Evolutionary conservation across 176 grass and related monocot species (phyloP).

Genomic region (Carex scoparia): DNA sequence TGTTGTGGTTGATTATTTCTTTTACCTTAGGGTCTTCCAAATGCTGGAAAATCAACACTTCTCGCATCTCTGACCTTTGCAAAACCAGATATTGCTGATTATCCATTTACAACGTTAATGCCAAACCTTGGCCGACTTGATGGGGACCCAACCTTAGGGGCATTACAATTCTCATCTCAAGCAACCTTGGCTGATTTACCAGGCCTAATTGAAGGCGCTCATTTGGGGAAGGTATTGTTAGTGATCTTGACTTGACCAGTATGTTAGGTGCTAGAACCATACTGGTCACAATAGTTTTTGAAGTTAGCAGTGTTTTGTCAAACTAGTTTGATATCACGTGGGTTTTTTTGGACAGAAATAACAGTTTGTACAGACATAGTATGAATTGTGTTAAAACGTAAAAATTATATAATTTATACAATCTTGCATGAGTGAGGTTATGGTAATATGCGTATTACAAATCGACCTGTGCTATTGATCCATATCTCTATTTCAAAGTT

Average conservation of each 20-base stretch:
- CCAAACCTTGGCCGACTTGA: constrained; percentile 94
- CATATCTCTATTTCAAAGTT: no score
- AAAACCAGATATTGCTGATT: constrained; percentile 90
- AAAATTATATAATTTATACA: neutral
- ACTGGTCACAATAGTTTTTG: neutral
- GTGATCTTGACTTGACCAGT: neutral
- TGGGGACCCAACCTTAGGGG: constrained; percentile 82
- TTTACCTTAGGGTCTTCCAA: constrained; percentile 78
- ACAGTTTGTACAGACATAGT: neutral
- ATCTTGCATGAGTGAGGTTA: neutral
- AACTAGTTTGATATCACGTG: neutral
- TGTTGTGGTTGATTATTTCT: neutral
- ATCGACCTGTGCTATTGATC: no score
- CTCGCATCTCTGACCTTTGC: constrained; percentile 85
- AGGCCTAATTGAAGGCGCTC: constrained; percentile 94
- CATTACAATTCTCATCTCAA: constrained; percentile 72
- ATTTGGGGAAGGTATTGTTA: constrained; percentile 73
- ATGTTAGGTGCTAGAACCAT: neutral
- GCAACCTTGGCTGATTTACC: constrained; percentile 95
- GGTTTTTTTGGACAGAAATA: neutral
- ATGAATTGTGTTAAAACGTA: neutral
- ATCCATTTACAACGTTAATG: constrained; percentile 96
- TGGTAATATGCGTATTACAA: no score
- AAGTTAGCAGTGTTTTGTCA: neutral
- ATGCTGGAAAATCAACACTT: constrained; percentile 99